Conservation (phyloP, 2,329 filamentous ascomycete genomes). For the Metarhizium rileyi region DNA sequence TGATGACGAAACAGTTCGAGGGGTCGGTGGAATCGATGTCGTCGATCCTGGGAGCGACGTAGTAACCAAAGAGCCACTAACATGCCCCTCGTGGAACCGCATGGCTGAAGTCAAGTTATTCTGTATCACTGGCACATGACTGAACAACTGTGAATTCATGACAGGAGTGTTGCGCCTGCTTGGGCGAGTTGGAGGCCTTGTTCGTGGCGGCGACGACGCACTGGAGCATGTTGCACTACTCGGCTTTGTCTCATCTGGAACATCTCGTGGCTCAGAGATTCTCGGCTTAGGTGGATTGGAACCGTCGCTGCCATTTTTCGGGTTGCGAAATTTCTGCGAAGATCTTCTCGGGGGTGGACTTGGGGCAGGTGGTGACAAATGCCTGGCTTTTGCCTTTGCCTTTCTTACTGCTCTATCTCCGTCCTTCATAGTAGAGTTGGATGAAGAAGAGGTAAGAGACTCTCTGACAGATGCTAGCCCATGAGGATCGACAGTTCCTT, state of each 20-base stretch:
- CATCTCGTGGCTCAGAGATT: background rate
- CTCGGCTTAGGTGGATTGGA: background rate
- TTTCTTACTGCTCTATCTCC: slow-evolving; percentile 32
- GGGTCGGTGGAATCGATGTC: slow-evolving; percentile 20
- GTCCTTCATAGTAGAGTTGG: slow-evolving; percentile 55
- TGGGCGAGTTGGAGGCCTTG: slow-evolving; percentile 46
- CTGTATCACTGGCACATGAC: slow-evolving; percentile 47
- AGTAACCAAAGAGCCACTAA: slow-evolving; percentile 27
- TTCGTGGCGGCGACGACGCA: slow-evolving; percentile 19
- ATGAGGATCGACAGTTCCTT: slow-evolving; percentile 39
- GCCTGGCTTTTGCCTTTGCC: slow-evolving; percentile 32
- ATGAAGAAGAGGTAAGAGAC: slow-evolving; percentile 62
- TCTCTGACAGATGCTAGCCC: slow-evolving; percentile 59
- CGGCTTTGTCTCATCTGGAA: slow-evolving; percentile 25
- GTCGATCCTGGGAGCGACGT: slow-evolving; percentile 25
- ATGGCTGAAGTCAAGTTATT: slow-evolving; percentile 37
- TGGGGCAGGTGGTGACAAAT: slow-evolving; percentile 39
- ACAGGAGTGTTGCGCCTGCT: slow-evolving; percentile 59
- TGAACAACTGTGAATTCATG: slow-evolving; percentile 45
- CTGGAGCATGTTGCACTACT: slow-evolving; percentile 23
- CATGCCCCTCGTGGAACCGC: slow-evolving; percentile 34
- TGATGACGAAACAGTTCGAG: slow-evolving; percentile 22
- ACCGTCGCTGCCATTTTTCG: slow-evolving; percentile 5
- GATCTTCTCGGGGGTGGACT: slow-evolving; percentile 55
- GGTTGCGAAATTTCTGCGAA: slow-evolving; percentile 42